phyloP scores from a whole-genome alignment of 768 basidiomycete species.

The Dentipellis fragilis region DNA sequence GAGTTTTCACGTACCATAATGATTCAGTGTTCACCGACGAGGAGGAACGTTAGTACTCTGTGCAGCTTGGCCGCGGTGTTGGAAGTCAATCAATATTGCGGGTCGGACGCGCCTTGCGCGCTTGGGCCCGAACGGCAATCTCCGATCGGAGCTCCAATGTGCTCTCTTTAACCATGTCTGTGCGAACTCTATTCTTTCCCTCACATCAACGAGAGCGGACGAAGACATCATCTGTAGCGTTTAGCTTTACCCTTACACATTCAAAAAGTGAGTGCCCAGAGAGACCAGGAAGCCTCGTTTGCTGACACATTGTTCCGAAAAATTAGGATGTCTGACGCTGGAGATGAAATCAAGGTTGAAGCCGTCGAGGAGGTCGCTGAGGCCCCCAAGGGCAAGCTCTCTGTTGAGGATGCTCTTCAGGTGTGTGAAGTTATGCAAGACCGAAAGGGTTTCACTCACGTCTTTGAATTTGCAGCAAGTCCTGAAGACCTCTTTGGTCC shows the following conservation, averaged over 20 bases:
- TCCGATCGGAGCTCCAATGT: conserved; percentile 50
- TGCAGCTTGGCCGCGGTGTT: too few species aligned
- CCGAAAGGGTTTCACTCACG: background rate
- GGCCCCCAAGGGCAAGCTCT: conserved; percentile 91
- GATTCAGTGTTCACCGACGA: too few species aligned
- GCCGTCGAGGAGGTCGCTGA: conserved; percentile 65
- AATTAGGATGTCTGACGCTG: conserved; percentile 90
- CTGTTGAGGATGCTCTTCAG: conserved; percentile 92
- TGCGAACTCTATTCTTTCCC: conserved; percentile 44
- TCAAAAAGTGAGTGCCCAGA: conserved; percentile 16
- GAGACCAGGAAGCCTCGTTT: background rate
- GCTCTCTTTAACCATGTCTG: conserved; percentile 18
- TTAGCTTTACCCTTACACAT: conserved; percentile 8
- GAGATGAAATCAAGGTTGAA: conserved; percentile 85
- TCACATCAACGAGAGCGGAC: conserved; percentile 93
- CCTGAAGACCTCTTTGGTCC: conserved; percentile 95
- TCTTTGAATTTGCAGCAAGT: conserved; percentile 58
- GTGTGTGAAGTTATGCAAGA: conserved; percentile 26
- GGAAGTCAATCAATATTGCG: background rate
- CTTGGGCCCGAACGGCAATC: conserved; percentile 24
- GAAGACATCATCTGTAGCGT: conserved; percentile 56
- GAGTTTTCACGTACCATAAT: too few species aligned
- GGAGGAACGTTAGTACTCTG: too few species aligned
- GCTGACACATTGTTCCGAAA: background rate
- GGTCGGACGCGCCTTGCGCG: background rate